Base-by-base conservation (phyloP, 2,329 filamentous ascomycete genomes). In the Xylariaceae sp. region DNA sequence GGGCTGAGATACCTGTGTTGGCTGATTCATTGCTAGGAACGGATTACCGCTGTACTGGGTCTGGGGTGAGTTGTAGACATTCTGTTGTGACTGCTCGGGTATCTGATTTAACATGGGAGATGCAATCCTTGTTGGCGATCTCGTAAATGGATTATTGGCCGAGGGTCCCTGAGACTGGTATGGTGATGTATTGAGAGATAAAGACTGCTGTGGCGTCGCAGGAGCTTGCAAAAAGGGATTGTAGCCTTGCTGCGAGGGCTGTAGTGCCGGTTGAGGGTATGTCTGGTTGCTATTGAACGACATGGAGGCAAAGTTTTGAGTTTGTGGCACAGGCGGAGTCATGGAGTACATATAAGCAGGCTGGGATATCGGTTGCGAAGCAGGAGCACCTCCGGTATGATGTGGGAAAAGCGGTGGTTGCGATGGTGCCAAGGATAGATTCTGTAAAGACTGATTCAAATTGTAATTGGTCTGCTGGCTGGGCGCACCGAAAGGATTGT, bases 381-480 rank as follows among this genome's bases (percentile, higher is more conserved):
- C 73, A 55, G 72, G 73, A 60, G 80, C 59, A 18, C 84, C 89
- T 48, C 89, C 88, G 1, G 89, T 92, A 48, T 87, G 85, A 65
- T 92, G 85, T 6, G 89, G 88, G 68, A 92, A 92, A 24, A 92
- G 76, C 30, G 83, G 83, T 61, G 85, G 84, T 33, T 72, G 74
- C 57, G 43, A 71, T 9, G 72, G 70, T 20, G 83, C 84, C 2
- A 96, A 75, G 30, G 89, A 85, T 72, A 96, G 80, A 58, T 83
- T 85, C 67, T 92, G 87, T 65, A 96, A 89, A 1, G 88, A 84
- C 63, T 88, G 83, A 58, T 85, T 84, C 15, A 92, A 71, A 9
- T 68, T 68, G 26, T 68, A 69, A 23, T 72, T 74, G 59, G 60
- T 73, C 56, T 76, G 75, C 50, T 77, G 73, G 29, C 71, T 65